Evolutionary conservation across 2,329 filamentous ascomycete genomes (phyloP).

Genomic region (Penicillium sp.): DNA sequence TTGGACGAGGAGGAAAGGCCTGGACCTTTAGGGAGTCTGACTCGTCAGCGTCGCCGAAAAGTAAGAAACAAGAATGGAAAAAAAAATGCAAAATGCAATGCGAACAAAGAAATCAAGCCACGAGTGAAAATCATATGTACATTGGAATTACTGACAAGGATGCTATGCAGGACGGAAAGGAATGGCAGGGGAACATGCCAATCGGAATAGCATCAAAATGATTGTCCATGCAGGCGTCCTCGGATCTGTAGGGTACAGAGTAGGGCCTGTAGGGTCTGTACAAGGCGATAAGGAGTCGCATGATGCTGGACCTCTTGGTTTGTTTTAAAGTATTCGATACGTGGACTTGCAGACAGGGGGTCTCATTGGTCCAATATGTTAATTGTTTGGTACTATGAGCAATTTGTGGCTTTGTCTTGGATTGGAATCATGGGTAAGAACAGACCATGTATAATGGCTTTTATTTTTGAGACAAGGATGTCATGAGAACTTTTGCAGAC

Average conservation of each 20-base stretch:
- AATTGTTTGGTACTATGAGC: neutral
- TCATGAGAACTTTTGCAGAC: slow-evolving; percentile 21
- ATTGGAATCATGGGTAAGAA: neutral
- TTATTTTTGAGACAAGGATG: neutral
- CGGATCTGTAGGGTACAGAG: neutral
- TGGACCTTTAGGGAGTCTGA: slow-evolving; percentile 6
- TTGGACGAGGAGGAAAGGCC: neutral
- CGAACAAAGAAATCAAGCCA: slow-evolving; percentile 5
- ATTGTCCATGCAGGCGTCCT: slow-evolving; percentile 11
- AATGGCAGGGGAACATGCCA: slow-evolving; percentile 10
- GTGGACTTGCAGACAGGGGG: slow-evolving; percentile 4
- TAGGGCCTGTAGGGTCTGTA: neutral
- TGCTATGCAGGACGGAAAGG: slow-evolving; percentile 11
- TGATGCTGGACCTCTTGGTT: slow-evolving; percentile 2
- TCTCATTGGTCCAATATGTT: slow-evolving; percentile 13
- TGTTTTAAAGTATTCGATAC: slow-evolving; percentile 3
- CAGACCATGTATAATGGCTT: neutral
- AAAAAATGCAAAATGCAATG: slow-evolving; percentile 3
- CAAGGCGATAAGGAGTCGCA: slow-evolving; percentile 10
- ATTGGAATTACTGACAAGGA: slow-evolving; percentile 1
- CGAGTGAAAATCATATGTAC: neutral
- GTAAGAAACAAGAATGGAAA: neutral
- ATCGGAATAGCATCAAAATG: slow-evolving; percentile 7
- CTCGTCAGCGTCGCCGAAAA: slow-evolving; percentile 2
- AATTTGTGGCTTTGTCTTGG: slow-evolving; percentile 9